A percentile compares a stretch with the other conserved stretches of the same genome.
phyloP scores from a whole-genome alignment of 2,329 filamentous ascomycete genomes.

The Neurospora sp. region DNA sequence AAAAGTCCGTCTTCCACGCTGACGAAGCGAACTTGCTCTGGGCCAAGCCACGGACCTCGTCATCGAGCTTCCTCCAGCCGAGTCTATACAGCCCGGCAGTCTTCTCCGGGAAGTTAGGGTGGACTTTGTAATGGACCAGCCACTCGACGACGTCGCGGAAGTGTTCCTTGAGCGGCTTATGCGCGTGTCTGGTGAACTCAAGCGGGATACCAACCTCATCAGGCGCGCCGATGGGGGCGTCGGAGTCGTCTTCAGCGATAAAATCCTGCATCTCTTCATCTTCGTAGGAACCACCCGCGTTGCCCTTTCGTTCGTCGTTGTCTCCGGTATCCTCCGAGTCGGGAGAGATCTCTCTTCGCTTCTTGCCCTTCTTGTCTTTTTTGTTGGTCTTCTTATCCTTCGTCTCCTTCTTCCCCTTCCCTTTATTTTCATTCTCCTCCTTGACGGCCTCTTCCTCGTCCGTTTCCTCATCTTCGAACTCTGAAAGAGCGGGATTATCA shows the following conservation, averaged over 20 bases:
- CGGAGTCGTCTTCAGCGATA: constrained; percentile 51
- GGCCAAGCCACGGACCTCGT: constrained; percentile 58
- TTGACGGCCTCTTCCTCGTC: background rate
- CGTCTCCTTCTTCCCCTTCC: constrained; percentile 2
- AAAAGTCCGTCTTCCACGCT: constrained; percentile 59
- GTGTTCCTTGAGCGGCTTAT: constrained; percentile 59
- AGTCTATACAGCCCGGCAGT: constrained; percentile 55
- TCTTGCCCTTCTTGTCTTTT: constrained; percentile 5
- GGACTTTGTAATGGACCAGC: constrained; percentile 72
- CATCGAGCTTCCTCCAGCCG: constrained; percentile 62
- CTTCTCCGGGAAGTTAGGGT: constrained; percentile 54
- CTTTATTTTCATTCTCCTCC: background rate
- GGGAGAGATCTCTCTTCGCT: background rate
- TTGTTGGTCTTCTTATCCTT: constrained; percentile 6
- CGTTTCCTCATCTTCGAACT: constrained; percentile 26
- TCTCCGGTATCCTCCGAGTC: constrained; percentile 4
- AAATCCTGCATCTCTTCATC: constrained; percentile 44
- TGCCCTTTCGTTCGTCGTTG: constrained; percentile 6
- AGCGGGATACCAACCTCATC: constrained; percentile 49
- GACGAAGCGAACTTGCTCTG: constrained; percentile 64
- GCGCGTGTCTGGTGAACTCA: constrained; percentile 56
- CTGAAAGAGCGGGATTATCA: constrained; percentile 19
- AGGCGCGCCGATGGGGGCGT: constrained; percentile 45
- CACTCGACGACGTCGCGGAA: constrained; percentile 69
- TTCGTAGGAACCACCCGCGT: constrained; percentile 16